Conservation (phyloP, 2,329 filamentous ascomycete species). For the Exophiala sp. region DNA sequence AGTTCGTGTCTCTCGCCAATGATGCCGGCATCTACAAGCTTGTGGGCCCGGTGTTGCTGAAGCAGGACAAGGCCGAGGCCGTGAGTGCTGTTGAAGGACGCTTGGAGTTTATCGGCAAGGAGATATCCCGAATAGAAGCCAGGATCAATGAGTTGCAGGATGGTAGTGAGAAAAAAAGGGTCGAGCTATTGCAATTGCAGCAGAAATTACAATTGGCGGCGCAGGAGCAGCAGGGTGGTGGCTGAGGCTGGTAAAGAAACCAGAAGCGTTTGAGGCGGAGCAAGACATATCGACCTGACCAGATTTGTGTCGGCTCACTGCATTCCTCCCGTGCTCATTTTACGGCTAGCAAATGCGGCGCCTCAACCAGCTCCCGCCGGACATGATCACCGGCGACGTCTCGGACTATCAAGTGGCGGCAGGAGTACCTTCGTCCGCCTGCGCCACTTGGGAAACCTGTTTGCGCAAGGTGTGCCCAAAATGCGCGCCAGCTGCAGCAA, state of each 20-base stretch:
- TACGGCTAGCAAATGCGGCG: no score
- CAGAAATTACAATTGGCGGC: constrained; percentile 27
- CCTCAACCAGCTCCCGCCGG: not conserved
- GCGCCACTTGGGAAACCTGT: no score
- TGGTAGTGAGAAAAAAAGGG: constrained; percentile 59
- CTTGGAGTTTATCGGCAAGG: constrained; percentile 84
- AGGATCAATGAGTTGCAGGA: constrained; percentile 60
- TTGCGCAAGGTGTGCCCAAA: no score
- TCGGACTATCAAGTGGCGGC: no score
- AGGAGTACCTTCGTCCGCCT: no score
- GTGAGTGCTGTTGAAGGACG: constrained; percentile 85
- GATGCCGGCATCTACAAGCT: constrained; percentile 94
- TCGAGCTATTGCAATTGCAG: constrained; percentile 47
- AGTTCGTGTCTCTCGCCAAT: constrained; percentile 72
- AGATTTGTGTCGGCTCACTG: no score
- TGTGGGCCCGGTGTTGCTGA: constrained; percentile 82
- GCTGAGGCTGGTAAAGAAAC: constrained; percentile 5
- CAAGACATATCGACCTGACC: not conserved
- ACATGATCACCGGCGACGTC: not conserved
- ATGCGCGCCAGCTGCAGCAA: no score
- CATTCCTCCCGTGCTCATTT: no score
- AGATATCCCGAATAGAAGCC: constrained; percentile 68
- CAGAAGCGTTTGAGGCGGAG: not conserved
- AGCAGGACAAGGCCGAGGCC: constrained; percentile 89
- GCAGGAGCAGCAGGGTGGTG: constrained; percentile 24